phyloP scores from a whole-genome alignment of 495 filamentous ascomycete genomes.

The Eremomyces bilateralis region DNA sequence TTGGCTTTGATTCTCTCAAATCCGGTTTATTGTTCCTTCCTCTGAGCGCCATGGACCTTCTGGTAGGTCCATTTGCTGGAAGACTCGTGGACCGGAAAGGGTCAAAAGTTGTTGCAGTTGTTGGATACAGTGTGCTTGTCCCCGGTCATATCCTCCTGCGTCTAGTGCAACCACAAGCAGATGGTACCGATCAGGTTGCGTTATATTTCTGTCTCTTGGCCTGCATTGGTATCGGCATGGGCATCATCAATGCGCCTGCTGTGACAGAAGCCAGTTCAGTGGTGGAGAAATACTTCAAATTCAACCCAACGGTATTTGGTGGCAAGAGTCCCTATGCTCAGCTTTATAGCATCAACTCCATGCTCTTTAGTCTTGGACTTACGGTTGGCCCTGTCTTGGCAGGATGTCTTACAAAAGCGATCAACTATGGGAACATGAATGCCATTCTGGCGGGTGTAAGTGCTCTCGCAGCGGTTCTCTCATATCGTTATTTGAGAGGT shows the following conservation, averaged over 20 bases:
- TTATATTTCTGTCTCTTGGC: slow-evolving; percentile 26
- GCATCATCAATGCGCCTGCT: slow-evolving; percentile 24
- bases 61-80: slow-evolving; percentile 29
- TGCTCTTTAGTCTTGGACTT: slow-evolving; percentile 29
- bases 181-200: slow-evolving; percentile 14
- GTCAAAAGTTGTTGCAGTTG: slow-evolving; percentile 24
- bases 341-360: slow-evolving; percentile 32
- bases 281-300: slow-evolving; percentile 19
- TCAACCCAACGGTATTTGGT: slow-evolving; percentile 24
- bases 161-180: slow-evolving; percentile 15
- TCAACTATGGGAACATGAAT: slow-evolving; percentile 39
- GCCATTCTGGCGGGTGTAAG: slow-evolving; percentile 26
- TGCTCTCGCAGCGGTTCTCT: too few relatives aligned
- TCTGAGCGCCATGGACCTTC: slow-evolving; percentile 26
- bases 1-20: slow-evolving; percentile 31
- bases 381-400: slow-evolving; percentile 28
- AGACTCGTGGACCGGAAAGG: slow-evolving; percentile 29
- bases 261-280: slow-evolving; percentile 18
- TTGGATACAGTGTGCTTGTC: slow-evolving; percentile 27
- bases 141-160: slow-evolving; percentile 30
- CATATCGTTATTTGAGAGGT: too few relatives aligned
- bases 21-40: slow-evolving; percentile 39
- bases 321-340: slow-evolving; percentile 32
- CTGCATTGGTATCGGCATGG: slow-evolving; percentile 27
- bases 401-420: slow-evolving; percentile 24